These are phyloP conservation scores for Bimuria novae-zelandiae DNA, from an alignment of 2,329 filamentous ascomycete species.

Conservation along the genomic window DNA sequence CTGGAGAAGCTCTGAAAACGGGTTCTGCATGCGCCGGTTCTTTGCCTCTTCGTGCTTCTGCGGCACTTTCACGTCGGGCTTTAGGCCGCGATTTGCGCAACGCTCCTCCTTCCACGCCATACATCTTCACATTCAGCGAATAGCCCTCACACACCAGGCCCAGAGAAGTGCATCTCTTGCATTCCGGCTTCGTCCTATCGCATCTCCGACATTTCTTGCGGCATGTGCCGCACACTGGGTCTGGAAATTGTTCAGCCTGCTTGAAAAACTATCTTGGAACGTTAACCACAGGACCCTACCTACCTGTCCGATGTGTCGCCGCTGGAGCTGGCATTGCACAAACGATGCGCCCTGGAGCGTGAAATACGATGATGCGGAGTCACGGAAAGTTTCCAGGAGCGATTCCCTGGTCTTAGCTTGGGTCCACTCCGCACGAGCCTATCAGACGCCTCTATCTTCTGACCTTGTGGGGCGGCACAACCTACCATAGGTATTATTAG, in stretches of 20 bases:
- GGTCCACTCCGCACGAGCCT: too few relatives aligned
- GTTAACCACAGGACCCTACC: not conserved
- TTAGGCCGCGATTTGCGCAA: conserved; percentile 8
- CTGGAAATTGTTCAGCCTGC: conserved; percentile 3
- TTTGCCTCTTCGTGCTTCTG: not conserved
- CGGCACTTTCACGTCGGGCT: not conserved
- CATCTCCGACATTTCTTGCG: conserved; percentile 19
- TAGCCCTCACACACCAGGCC: conserved; percentile 21
- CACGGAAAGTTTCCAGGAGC: too few relatives aligned
- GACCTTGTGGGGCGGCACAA: too few relatives aligned
- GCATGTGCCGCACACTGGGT: conserved; percentile 22
- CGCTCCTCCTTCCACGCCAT: conserved; percentile 9
- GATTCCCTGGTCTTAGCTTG: too few relatives aligned
- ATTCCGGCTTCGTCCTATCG: conserved; percentile 17
- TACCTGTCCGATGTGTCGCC: conserved; percentile 2
- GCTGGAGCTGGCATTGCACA: conserved; percentile 1
- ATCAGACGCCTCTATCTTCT: too few relatives aligned
- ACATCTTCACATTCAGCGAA: conserved; percentile 17
- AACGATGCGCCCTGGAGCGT: too few relatives aligned
- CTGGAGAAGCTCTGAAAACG: not conserved
- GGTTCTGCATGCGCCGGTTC: not conserved
- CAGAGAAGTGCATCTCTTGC: conserved; percentile 14
- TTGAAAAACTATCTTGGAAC: not conserved
- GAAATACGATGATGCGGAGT: too few relatives aligned
- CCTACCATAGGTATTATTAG: too few relatives aligned